Evolutionary conservation across 495 filamentous ascomycete species (phyloP), one percentile per base, ranked within the genome.

Genomic region (Cryomyces antarcticus): DNA sequence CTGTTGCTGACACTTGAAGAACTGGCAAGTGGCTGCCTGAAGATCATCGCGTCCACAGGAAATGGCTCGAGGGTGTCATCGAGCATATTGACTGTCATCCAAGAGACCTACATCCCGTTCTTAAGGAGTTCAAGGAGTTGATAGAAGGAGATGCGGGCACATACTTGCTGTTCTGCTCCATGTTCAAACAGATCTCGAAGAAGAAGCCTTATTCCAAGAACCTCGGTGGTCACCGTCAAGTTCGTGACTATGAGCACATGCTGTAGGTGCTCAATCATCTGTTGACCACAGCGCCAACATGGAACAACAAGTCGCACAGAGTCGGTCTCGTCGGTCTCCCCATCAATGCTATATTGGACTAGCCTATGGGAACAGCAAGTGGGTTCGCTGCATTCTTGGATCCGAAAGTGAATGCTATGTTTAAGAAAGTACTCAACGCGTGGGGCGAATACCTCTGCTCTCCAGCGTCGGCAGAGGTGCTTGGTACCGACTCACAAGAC

Each of bases 281-380:
- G 4, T 64, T 82, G 44, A 70, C 65, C 0, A 64, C 61, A 5
- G 75, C 72, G 0, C 78, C 79, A 1, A 62, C 71, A 41, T 80
- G 71, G 73, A 73, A 61, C 28, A 68, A 67, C 40, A 51, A 57
- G 28, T 51, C 62, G 2, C 53, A 66, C 37, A 60, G 67, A 0
- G 68, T 73, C 0, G 75, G 73, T 5, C 65, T 81, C 49, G 72
- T 82, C 27, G 78, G 79, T 0, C 60, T 79, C 1, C 79, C 79
- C 3, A 71, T 82, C 55, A 69, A 67, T 40, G 77, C 75, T 4
- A 64, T 82, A 24, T 68, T 84, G 9, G 76, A 82, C 52, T 82
- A 78, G 63, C 73, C 74, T 4, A 82, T 82, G 75, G 74, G 71
- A 6, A 83, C 78, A 0, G 64, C 70, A 0, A 72, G 67, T 41